These are phyloP conservation scores for Cladophialophora immunda DNA, from an alignment of 2,329 filamentous ascomycete species.

Conservation along the genomic window DNA sequence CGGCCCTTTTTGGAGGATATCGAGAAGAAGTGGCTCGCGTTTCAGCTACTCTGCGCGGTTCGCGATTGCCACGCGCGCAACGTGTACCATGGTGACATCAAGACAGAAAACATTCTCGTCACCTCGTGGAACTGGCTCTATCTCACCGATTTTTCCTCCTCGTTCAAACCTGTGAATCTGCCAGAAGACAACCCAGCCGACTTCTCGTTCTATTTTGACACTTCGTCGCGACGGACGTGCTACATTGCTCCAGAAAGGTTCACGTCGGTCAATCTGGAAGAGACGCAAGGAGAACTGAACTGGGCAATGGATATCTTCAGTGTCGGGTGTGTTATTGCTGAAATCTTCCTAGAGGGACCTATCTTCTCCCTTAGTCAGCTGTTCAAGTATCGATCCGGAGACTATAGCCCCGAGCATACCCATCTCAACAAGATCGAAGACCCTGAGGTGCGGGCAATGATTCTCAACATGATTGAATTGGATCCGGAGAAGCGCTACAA, in stretches of 20 bases:
- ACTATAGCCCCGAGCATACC: slow-evolving; percentile 86
- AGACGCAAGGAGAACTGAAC: slow-evolving; percentile 69
- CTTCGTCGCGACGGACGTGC: slow-evolving; percentile 87
- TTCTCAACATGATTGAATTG: slow-evolving; percentile 94
- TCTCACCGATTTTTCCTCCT: slow-evolving; percentile 93
- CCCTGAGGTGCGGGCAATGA: slow-evolving; percentile 83
- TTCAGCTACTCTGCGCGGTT: slow-evolving; percentile 90
- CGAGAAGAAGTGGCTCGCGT: slow-evolving; percentile 98
- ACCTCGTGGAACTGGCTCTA: slow-evolving; percentile 99
- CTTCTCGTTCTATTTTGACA: slow-evolving; percentile 98
- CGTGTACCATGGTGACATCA: slow-evolving; percentile 97
- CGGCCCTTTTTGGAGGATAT: slow-evolving; percentile 96
- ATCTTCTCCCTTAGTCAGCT: slow-evolving; percentile 98
- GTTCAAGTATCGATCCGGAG: slow-evolving; percentile 90
- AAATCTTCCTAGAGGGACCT: slow-evolving; percentile 91
- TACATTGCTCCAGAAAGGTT: slow-evolving; percentile 96
- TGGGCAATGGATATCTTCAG: slow-evolving; percentile 99
- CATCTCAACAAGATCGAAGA: slow-evolving; percentile 89
- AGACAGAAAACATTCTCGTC: slow-evolving; percentile 95
- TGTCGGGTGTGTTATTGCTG: slow-evolving; percentile 93
- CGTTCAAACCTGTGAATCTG: slow-evolving; percentile 91
- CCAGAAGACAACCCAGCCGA: slow-evolving; percentile 97
- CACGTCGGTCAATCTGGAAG: slow-evolving; percentile 72
- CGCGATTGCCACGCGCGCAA: slow-evolving; percentile 90
- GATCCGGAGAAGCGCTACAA: slow-evolving; percentile 92